phyloP scores from a whole-genome alignment of 2,329 filamentous ascomycete species.

The Talaromyces sp. region DNA sequence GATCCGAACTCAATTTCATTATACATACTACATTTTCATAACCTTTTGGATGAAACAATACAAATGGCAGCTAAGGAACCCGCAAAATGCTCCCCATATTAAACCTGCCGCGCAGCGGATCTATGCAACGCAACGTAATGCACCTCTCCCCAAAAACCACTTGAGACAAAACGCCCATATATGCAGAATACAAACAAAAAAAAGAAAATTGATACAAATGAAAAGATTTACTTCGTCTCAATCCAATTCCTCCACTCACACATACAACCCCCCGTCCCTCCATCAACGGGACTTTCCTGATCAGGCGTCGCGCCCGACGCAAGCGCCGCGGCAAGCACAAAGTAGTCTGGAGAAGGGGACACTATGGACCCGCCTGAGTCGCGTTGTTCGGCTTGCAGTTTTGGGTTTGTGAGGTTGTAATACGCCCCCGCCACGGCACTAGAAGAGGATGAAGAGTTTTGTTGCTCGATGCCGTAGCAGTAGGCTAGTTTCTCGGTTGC shows the following conservation, averaged over 20 bases:
- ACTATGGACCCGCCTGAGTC: conserved; percentile 51
- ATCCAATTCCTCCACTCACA: conserved; percentile 21
- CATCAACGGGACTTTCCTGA: conserved; percentile 47
- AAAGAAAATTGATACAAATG: background rate
- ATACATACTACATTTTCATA: background rate
- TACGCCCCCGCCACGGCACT: conserved; percentile 42
- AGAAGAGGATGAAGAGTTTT: conserved; percentile 44
- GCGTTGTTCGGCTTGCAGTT: conserved; percentile 53
- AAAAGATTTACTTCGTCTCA: background rate
- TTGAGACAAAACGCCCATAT: background rate
- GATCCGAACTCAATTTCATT: no score
- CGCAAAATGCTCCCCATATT: background rate
- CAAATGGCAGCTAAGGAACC: no score
- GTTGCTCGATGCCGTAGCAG: conserved; percentile 56
- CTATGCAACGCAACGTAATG: conserved; percentile 2
- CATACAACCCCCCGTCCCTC: conserved; percentile 52
- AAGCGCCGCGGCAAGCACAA: conserved; percentile 26
- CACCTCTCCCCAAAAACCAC: background rate
- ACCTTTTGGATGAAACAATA: background rate
- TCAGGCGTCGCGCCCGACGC: background rate
- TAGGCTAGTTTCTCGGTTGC: conserved; percentile 56
- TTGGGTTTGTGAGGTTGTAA: conserved; percentile 45
- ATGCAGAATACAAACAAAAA: background rate
- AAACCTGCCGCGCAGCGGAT: background rate
- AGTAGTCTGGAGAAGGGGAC: conserved; percentile 49